Evolutionary conservation across 768 basidiomycete species (phyloP), one percentile per base, ranked within the genome.

Genomic region (Tylopilus plumbeoviolaceoides): DNA sequence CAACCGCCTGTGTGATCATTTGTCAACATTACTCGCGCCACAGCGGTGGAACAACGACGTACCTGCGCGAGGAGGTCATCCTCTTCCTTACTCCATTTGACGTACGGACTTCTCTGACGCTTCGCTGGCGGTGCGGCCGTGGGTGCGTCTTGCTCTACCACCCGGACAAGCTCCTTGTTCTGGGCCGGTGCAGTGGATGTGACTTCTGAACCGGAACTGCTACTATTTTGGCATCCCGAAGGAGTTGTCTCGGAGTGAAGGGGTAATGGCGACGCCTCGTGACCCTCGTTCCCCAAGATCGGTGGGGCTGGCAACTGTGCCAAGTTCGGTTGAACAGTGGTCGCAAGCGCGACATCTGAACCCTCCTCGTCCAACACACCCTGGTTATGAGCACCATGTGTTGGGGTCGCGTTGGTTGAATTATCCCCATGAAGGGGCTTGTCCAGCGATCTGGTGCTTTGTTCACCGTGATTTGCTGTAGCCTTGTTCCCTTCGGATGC

Each of bases 51-150:
- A 40, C 4, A 35, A 47, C 4, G 23, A 50, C 62, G 8, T 47
- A 73, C 74, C 59, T 74, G 70, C 7, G 71, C 63, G 17, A 75
- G 61, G 2, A 74, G 60, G 20, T 73, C 73, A 36, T 74, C 74
- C 47, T 74, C 74, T 50, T 74, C 73, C 47, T 70, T 74, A 21
- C 64, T 75, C 73, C 74, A 74, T 45, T 74, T 74, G 45, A 72
- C 60, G 48, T 75, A 75, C 9, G 74, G 72, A 51, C 71, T 75
- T 30, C 72, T 62, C 40, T 67, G 68, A 44, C 73, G 64, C 48
- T 67, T 72, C 15, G 50, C 57, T n/a, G 70, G 56, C 21, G 61
- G 63, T 17, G 60, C 62, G 7, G 33, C 17, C n/a, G 12, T 20
- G 7, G 39, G 7, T 5, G 4, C 21, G 38, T 69, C 71, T 28